phyloP scores from a whole-genome alignment of 768 basidiomycete genomes.

The Podaxis sp. region DNA sequence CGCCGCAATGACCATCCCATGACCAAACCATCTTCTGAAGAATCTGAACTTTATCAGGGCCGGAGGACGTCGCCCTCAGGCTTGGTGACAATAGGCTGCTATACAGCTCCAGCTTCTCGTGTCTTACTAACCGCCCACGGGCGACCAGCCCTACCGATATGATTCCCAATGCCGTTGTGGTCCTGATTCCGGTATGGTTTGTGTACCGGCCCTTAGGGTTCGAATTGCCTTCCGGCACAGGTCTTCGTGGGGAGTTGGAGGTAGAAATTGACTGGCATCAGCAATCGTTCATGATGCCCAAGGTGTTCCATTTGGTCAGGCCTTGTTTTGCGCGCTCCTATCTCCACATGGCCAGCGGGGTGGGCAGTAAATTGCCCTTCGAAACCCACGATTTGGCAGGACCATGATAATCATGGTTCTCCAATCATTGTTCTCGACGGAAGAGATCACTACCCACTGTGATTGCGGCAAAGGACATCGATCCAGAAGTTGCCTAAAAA shows the following conservation, averaged over 20 bases:
- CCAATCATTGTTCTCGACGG: constrained; percentile 11
- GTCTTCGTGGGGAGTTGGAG: neutral
- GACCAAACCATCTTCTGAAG: neutral
- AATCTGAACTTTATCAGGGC: constrained; percentile 3
- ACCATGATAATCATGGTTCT: constrained; percentile 9
- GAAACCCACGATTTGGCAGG: constrained; percentile 25
- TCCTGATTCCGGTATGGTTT: neutral
- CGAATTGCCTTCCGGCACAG: neutral
- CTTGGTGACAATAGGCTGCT: neutral
- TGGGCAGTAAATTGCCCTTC: neutral
- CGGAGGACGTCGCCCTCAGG: neutral
- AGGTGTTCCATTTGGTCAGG: neutral
- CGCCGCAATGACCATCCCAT: constrained; percentile 7
- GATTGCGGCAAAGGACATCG: neutral
- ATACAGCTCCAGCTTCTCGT: neutral
- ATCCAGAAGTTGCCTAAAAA: constrained; percentile 7
- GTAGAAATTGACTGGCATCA: neutral
- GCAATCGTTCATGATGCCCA: neutral
- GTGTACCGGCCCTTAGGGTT: neutral
- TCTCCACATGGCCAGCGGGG: constrained; percentile 6
- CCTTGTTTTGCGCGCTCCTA: neutral
- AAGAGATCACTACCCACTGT: constrained; percentile 5
- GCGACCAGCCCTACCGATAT: neutral
- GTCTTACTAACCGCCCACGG: neutral
- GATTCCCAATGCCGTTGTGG: neutral